These are phyloP conservation scores for Podospora tetraspora DNA, from an alignment of 495 filamentous ascomycete species.

Conservation along the genomic window DNA sequence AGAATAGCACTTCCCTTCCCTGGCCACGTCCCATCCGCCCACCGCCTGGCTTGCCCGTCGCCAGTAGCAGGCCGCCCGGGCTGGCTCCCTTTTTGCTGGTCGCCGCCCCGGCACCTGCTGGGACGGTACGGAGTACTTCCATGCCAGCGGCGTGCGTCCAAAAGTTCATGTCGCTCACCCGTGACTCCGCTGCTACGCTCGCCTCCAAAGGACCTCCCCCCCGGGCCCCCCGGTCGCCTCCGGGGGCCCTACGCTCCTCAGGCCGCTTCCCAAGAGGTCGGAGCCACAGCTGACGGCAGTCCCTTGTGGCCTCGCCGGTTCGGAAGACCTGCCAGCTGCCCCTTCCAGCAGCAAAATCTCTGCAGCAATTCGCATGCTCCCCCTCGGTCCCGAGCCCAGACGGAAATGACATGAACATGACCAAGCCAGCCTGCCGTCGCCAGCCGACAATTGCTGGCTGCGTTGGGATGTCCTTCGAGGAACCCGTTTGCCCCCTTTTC, in stretches of 20 bases:
- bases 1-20: constrained; percentile 33
- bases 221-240: constrained; percentile 4
- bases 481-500: constrained; percentile 10
- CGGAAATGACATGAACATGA: constrained; percentile 33
- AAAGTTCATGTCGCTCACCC: constrained; percentile 7
- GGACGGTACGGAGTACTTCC: not conserved
- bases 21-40: constrained; percentile 28
- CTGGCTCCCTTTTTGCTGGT: constrained; percentile 22
- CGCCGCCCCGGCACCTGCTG: not conserved
- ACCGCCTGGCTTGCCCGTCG: constrained; percentile 4
- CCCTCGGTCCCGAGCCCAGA: constrained; percentile 4
- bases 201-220: constrained; percentile 27
- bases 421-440: constrained; percentile 28
- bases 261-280: constrained; percentile 23
- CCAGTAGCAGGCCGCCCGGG: not conserved
- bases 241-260: constrained; percentile 17
- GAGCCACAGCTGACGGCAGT: constrained; percentile 23
- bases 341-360: constrained; percentile 14
- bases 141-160: not conserved
- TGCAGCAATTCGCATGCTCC: constrained; percentile 1
- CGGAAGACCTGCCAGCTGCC: constrained; percentile 19
- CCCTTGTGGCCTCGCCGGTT: constrained; percentile 3
- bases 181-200: constrained; percentile 15
- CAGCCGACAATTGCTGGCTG: constrained; percentile 17
- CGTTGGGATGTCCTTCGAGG: constrained; percentile 1